Conservation (phyloP, 2,329 filamentous ascomycete genomes). For the Aphanocladium album region DNA sequence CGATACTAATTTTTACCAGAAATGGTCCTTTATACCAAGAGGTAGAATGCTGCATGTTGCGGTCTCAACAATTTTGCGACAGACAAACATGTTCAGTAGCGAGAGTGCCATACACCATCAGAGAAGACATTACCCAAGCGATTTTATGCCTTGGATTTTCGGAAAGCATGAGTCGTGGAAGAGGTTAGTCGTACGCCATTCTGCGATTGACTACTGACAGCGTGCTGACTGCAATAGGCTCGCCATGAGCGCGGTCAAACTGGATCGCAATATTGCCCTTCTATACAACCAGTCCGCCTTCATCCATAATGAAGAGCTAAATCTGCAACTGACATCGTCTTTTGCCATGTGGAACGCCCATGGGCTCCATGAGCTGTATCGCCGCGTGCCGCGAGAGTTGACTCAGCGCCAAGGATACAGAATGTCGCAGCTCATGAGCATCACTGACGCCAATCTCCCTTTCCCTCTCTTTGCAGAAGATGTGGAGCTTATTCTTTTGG, state of each 20-base stretch:
- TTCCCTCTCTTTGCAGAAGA: slow-evolving; percentile 29
- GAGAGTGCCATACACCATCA: slow-evolving; percentile 31
- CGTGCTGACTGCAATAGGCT: slow-evolving; percentile 25
- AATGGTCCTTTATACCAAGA: slow-evolving; percentile 26
- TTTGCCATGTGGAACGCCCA: slow-evolving; percentile 33
- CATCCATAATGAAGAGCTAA: slow-evolving; percentile 32
- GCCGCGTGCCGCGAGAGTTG: slow-evolving; percentile 28
- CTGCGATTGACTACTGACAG: background rate
- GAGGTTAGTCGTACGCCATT: slow-evolving; percentile 22
- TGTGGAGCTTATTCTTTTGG: slow-evolving; percentile 29
- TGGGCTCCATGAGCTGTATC: slow-evolving; percentile 33
- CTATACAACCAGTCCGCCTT: slow-evolving; percentile 27
- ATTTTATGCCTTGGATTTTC: slow-evolving; percentile 32
- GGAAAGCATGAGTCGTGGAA: slow-evolving; percentile 29
- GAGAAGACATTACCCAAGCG: slow-evolving; percentile 29
- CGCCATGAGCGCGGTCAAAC: slow-evolving; percentile 30
- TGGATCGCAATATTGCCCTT: slow-evolving; percentile 34
- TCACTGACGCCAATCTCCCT: slow-evolving; percentile 22
- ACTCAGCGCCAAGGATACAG: slow-evolving; percentile 24
- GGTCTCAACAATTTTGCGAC: slow-evolving; percentile 29
- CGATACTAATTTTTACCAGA: slow-evolving; percentile 20
- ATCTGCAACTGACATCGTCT: slow-evolving; percentile 28
- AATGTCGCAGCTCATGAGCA: slow-evolving; percentile 26
- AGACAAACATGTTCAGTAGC: slow-evolving; percentile 31
- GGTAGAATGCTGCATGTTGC: slow-evolving; percentile 30